phyloP scores from a whole-genome alignment of 371 early-diverging fungal species.

The Gilbertella persicaria region DNA sequence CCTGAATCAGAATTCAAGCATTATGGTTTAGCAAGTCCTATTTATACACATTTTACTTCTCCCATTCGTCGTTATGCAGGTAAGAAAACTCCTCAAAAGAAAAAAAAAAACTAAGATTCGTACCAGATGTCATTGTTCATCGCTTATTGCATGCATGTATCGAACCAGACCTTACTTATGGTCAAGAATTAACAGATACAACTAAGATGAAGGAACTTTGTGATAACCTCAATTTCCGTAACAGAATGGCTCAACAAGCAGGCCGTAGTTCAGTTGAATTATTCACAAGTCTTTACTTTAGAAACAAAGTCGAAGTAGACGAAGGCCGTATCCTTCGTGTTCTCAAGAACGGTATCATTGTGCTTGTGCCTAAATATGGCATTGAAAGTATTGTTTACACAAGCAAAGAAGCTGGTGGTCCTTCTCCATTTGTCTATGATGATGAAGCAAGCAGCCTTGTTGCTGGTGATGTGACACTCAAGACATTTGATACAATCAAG shows the following conservation, averaged over 20 bases:
- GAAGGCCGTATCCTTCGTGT: slow-evolving; percentile 91
- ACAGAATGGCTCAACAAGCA: slow-evolving; percentile 96
- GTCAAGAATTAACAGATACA: slow-evolving; percentile 81
- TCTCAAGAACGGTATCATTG: slow-evolving; percentile 91
- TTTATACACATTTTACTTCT: slow-evolving; percentile 95
- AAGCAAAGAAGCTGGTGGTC: slow-evolving; percentile 21
- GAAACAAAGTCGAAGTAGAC: slow-evolving; percentile 78
- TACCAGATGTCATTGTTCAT: slow-evolving; percentile 92
- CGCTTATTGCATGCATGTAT: slow-evolving; percentile 85
- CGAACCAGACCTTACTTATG: slow-evolving; percentile 55
- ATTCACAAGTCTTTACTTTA: slow-evolving; percentile 93
- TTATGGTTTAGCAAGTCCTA: slow-evolving; percentile 84
- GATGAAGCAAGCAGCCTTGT: slow-evolving; percentile 38
- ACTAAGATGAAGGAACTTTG: slow-evolving; percentile 76
- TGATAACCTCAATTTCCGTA: slow-evolving; percentile 90
- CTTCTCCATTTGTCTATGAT: slow-evolving; percentile 38
- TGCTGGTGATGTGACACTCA: slow-evolving; percentile 53
- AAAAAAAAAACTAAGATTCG: slow-evolving; percentile 1
- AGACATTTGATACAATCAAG: slow-evolving; percentile 75
- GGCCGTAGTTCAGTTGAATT: slow-evolving; percentile 92
- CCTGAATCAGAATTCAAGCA: slow-evolving; percentile 80
- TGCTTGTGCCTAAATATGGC: slow-evolving; percentile 92
- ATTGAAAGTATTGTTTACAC: slow-evolving; percentile 90
- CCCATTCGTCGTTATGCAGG: slow-evolving; percentile 95
- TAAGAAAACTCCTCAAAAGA: no score